Evolutionary conservation across 176 grass and related monocot genomes (phyloP), one percentile per base, ranked within the genome.

Genomic region (Leersia perrieri): DNA sequence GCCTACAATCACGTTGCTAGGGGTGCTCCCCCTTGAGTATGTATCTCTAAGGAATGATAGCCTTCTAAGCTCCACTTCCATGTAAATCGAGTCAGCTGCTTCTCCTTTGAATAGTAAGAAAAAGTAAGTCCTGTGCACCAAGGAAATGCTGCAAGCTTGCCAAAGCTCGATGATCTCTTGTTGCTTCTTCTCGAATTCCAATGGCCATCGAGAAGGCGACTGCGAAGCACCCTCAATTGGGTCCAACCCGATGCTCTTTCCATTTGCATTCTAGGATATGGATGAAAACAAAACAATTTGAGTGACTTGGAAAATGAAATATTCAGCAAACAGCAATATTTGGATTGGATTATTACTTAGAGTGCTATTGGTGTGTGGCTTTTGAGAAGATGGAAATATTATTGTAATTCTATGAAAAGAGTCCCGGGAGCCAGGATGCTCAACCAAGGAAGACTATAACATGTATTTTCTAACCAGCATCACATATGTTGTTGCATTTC

Each of bases 101-200:
- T 99, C 92, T 33, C 96, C 96, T 89, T 93, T 99, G 87, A 99
- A 99, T 18, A 99, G 63, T 66, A 93, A 68, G 87, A 91, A 99
- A 68, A 99, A 95, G 72, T 95, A 93, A 13, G 96, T 99, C 76
- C 96, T 90, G 67, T 99, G 96, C 63, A 95, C 86, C 38, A 99
- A 70, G 9, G 96, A 93, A 66, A 95, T 94, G 77, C 90, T 72
- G 63, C 96, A 99, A 16, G 84, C 79, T 18, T 93, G 88, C 96
- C 96, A 99, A 44, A 95, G 87, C 31, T 93, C 78, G 34, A 99
- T 91, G 66, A 99, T 95, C 66, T 90, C 86, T 74, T 90, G 90
- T 23, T 95, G 95, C 33, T 91, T 93, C 73, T 83, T 95, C 76
- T 89, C 90, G 18, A 95, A 99, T 79, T 95, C 92, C 70, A 88